Percentiles rank a stretch among this genome's conserved stretches.
Conservation (phyloP, 345 rosid species). For the Aurinia saxatilis region DNA sequence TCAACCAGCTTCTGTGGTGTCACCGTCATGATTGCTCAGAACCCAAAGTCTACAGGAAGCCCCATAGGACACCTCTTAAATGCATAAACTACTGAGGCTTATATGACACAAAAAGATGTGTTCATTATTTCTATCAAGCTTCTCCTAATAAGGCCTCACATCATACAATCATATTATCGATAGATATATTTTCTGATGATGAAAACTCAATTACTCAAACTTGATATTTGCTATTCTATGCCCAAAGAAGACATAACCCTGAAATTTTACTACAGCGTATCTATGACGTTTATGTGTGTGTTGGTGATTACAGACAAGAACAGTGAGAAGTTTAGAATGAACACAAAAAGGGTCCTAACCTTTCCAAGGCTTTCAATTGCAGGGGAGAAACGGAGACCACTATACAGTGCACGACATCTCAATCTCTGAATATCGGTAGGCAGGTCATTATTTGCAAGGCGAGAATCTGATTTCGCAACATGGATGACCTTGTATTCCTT, state of each 20-base stretch:
- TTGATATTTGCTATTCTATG: not conserved
- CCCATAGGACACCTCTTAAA: constrained; percentile 87
- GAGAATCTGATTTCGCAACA: constrained; percentile 90
- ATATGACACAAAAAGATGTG: not conserved
- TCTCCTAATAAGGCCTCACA: not conserved
- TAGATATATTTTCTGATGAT: not conserved
- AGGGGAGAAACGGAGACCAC: constrained; percentile 69
- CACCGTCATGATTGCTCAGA: constrained; percentile 87
- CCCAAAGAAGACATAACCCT: not conserved
- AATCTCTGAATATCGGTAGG: constrained; percentile 79
- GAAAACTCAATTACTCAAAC: not conserved
- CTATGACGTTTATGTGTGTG: not conserved
- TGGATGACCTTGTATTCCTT: constrained; percentile 70
- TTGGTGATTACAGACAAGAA: not conserved
- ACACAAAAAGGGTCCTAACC: constrained; percentile 39
- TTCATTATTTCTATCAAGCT: not conserved
- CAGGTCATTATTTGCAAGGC: constrained; percentile 83
- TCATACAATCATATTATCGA: not conserved
- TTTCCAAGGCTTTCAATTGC: constrained; percentile 73
- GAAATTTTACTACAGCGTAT: not conserved
- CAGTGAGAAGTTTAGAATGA: not conserved
- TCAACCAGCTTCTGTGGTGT: constrained; percentile 95
- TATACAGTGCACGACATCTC: constrained; percentile 87
- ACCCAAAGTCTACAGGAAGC: constrained; percentile 83
- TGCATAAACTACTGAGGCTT: constrained; percentile 38